Base-by-base conservation (phyloP, 441 rosid species). In the Euphorbia schlechtendalii region DNA sequence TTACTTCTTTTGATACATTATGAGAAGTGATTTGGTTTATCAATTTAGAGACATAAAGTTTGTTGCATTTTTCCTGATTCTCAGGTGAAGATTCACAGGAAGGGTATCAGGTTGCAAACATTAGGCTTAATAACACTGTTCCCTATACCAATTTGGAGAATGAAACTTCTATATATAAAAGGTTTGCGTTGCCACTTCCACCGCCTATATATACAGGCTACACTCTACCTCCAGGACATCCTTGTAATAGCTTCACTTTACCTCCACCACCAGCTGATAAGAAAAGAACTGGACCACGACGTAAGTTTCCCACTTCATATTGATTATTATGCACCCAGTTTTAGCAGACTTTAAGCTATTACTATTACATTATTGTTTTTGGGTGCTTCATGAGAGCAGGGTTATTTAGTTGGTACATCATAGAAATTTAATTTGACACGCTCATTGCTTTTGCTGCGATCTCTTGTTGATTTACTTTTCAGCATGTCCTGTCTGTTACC, bases 191-290 rank as follows among this genome's bases (percentile, higher is more conserved):
- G 57, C 76, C 86, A 18, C 90, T 88, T 64, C 88, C 86, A 68
- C 86, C 89, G 66, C 87, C 84, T 66, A 45, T 76, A 51, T 79
- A 83, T 80, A 74, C 75, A 56, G 95, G 98, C 25, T 87, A 91
- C 81, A 72, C 78, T 22, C 98, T 89, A 79, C 96, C 98, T 58
- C 82, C 80, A 25, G 92, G 96, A 61, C 94, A 91, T 80, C 92
- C 79, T 10, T 91, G 98, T 80, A 76, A 77, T 51, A 77, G 72
- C 69, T 91, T 91, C 71, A 82, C 81, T 43, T 74, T 89, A 71
- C 95, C 98, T 68, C 98, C 98, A n/a, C 98, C 98, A 54, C 96
- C 96, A 15, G 90, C 90, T 8, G 96, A 91, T 74, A 85, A 68
- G 67, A 91, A 87, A 76, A 84, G 95, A 81, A 84, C 90, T 21